These are phyloP conservation scores for Colletotrichum eleusines DNA, from an alignment of 2,329 filamentous ascomycete genomes.

Conservation along the genomic window DNA sequence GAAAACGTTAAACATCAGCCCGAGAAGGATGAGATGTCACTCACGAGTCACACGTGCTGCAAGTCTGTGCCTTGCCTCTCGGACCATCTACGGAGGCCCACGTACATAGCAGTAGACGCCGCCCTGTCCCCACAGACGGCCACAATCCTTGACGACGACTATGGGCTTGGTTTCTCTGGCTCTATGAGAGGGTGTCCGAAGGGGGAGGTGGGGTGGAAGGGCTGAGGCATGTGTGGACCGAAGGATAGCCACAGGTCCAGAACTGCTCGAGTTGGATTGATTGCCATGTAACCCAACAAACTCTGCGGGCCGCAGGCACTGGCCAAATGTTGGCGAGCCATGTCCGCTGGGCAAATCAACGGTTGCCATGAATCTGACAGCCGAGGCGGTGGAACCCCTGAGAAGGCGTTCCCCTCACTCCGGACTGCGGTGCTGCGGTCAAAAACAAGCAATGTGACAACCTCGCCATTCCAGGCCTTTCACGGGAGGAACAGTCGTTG, in stretches of 20 bases:
- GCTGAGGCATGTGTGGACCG: neutral
- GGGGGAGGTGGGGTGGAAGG: neutral
- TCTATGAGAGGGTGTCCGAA: neutral
- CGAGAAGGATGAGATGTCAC: slow-evolving; percentile 37
- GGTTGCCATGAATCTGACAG: slow-evolving; percentile 37
- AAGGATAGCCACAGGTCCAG: slow-evolving; percentile 10
- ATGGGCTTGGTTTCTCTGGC: too few species aligned
- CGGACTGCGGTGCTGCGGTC: slow-evolving; percentile 14
- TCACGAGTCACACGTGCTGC: slow-evolving; percentile 13
- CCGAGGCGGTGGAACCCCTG: slow-evolving; percentile 33
- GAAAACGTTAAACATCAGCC: slow-evolving; percentile 21
- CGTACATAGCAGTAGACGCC: slow-evolving; percentile 28
- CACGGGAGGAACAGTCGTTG: slow-evolving; percentile 2
- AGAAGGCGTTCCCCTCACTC: slow-evolving; percentile 10
- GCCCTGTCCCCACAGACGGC: slow-evolving; percentile 29
- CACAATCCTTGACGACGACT: slow-evolving; percentile 9
- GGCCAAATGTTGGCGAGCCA: slow-evolving; percentile 8
- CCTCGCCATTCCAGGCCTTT: slow-evolving; percentile 5
- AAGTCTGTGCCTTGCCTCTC: slow-evolving; percentile 14
- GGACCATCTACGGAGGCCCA: slow-evolving; percentile 37
- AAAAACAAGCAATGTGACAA: slow-evolving; percentile 31
- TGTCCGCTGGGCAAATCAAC: slow-evolving; percentile 32
- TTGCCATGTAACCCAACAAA: neutral
- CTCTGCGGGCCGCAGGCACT: slow-evolving; percentile 23
- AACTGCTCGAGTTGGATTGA: neutral